Evolutionary conservation across 129 eudicot species (phyloP).

Genomic region (Artemisia argyi): DNA sequence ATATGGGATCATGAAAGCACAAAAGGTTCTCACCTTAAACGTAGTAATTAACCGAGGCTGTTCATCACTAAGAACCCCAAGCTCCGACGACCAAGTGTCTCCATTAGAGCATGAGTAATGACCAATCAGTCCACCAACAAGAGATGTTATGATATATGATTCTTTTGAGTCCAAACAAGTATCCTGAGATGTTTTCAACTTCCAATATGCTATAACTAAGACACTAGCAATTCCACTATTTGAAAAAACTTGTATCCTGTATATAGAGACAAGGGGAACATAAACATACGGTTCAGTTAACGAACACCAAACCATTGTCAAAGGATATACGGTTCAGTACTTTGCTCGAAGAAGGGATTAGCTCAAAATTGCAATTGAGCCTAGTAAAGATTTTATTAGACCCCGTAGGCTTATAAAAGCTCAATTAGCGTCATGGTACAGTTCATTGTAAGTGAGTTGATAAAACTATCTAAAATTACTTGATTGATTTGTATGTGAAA

Average conservation of each 20-base stretch:
- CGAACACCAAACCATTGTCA: not conserved
- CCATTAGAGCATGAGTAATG: slow-evolving; percentile 95
- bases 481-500: not conserved
- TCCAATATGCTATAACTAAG: slow-evolving; percentile 58
- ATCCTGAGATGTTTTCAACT: slow-evolving; percentile 61
- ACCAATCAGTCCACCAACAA: slow-evolving; percentile 84
- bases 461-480: not conserved
- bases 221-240: slow-evolving; percentile 74
- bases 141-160: slow-evolving; percentile 57
- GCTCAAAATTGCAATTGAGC: not conserved
- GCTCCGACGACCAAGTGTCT: slow-evolving; percentile 99
- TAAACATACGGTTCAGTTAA: not conserved
- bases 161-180: slow-evolving; percentile 72
- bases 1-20: not conserved
- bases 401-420: not conserved
- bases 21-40: slow-evolving; percentile 57
- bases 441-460: not conserved
- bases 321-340: not conserved
- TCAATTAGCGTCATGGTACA: no score
- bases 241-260: slow-evolving; percentile 89
- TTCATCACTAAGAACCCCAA: slow-evolving; percentile 87
- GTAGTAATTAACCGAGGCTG: slow-evolving; percentile 87
- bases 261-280: slow-evolving; percentile 15
- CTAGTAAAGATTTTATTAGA: not conserved
- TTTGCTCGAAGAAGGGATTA: not conserved